Base-by-base conservation (phyloP, 2,329 filamentous ascomycete species). In the Scopulariopsis brevicaulis region DNA sequence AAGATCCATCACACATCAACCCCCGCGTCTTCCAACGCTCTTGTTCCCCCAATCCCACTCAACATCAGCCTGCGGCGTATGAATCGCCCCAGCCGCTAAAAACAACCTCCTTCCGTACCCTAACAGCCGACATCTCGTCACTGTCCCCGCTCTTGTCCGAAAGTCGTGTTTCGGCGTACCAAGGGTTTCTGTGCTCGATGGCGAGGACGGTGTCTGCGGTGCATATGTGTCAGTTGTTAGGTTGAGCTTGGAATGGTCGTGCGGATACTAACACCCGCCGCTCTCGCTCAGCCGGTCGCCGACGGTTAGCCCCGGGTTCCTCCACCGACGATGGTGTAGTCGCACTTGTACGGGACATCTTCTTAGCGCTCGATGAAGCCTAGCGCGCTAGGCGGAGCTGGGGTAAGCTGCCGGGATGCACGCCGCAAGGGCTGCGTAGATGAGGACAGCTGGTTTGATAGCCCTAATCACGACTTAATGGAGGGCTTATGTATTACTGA, bases 1-100 rank as follows among this genome's bases (percentile, higher is more conserved):
- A 1, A 83, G 72, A 61, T 86, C 77, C 1, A 74, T 70, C 52
- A 82, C 1, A 83, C 73, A 0, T 73, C 66, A 58, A 85, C 83
- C 6, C 71, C 69, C 59, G 78, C 67, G 22, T 64, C 60, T 14
- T 64, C 60, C 4, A 74, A 64, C 20, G 74, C 64, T 2, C 62
- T 63, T n/a, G 62, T 63, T 0, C 69, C 64, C 1, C 75, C 74
- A 25, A 77, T 70, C 0, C 74, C 74, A 20, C 70, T 74, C 2
- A 73, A 62, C 61, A 77, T 71, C 3, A 77, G 65, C 65, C 43
- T 75, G 69, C 4, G 74, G 74, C 4, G 71, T 74, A 58, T 74
- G 71, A 40, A 75, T 69, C 1, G 70, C 66, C 4, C 74, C 75
- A 0, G 73, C 73, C 1, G 72, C 68, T n/a, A 0, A 77, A 48